Base-by-base conservation (phyloP, 768 basidiomycete species). In the Phlegmacium glaucopus region DNA sequence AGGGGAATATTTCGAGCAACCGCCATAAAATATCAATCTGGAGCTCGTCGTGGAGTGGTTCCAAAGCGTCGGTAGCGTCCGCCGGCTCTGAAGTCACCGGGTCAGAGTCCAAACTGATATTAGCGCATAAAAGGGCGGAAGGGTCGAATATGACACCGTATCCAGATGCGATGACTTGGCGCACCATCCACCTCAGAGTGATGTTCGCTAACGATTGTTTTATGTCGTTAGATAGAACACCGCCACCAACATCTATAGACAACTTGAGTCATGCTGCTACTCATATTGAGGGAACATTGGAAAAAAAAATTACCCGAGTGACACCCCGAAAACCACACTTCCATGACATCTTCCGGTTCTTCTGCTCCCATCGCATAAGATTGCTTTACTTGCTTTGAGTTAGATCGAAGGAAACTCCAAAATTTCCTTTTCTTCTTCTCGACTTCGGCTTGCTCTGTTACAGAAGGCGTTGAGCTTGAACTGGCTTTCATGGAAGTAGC, bases 321-420 rank as follows among this genome's bases (percentile, higher is more conserved):
- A 51, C 80, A 79, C 2, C 89, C 89, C 6, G 79, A 56, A 55
- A 92, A 92, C 87, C 87, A 92, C 3, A 90, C 87, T 60, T 92
- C 89, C 10, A 82, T 60, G 11, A 88, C 80, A 61, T 89, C 80
- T 18, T 60, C 58, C 1, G 50, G 44, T 9, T 39, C 46, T 2
- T 42, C 54, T 3, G 39, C 53, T 30, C 58, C 55, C 16, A 37
- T 41, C 3, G 49, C 29, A 15, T 49, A 46, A 11, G 51, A 56
- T 58, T 13, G 41, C 25, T 26, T 32, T 45, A 6, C 45, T 30
- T 6, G n/a, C n/a, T 42, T 41, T 29, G 29, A 12, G 13, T 48
- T 47, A 13, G 32, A 38, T 6, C 57, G 45, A 40, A 52, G 47
- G 32, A 58, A 52, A 27, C 53, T 40, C 58, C 49, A 56, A 3